Evolutionary conservation across 176 grass and related monocot species (phyloP).

Genomic region (Coix lacrymajobi): DNA sequence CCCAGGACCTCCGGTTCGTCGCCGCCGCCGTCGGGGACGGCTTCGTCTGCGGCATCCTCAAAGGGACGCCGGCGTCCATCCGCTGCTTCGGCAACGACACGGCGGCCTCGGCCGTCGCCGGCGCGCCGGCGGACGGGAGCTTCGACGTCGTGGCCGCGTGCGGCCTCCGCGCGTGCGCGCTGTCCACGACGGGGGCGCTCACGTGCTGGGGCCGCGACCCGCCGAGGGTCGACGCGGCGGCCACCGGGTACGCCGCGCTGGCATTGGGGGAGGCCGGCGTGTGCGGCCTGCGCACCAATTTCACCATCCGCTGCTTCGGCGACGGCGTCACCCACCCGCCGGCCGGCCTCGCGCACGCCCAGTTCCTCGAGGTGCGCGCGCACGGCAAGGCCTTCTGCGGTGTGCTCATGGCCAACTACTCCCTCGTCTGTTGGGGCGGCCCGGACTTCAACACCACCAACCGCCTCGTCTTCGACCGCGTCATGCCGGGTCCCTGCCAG

Average conservation of each 20-base stretch:
- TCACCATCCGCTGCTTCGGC: slow-evolving; percentile 69
- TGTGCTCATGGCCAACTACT: slow-evolving; percentile 72
- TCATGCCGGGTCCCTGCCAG: slow-evolving; percentile 66
- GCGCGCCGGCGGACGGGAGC: slow-evolving; percentile 26
- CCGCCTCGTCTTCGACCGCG: slow-evolving; percentile 48
- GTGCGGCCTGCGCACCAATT: slow-evolving; percentile 56
- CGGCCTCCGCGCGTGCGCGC: slow-evolving; percentile 55
- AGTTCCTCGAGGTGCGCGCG: slow-evolving; percentile 68
- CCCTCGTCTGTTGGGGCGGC: slow-evolving; percentile 82
- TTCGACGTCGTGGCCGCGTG: slow-evolving; percentile 38
- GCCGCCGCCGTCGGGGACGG: slow-evolving; percentile 61
- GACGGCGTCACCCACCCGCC: slow-evolving; percentile 21
- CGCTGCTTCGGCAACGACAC: slow-evolving; percentile 63
- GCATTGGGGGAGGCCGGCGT: slow-evolving; percentile 49
- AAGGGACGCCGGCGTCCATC: not conserved
- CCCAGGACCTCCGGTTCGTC: slow-evolving; percentile 5
- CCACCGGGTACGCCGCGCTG: slow-evolving; percentile 33
- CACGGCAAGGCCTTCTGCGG: slow-evolving; percentile 46
- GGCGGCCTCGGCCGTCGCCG: slow-evolving; percentile 6
- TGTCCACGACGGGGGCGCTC: slow-evolving; percentile 28
- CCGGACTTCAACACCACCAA: slow-evolving; percentile 33
- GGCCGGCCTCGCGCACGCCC: not conserved
- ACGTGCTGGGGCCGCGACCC: slow-evolving; percentile 57
- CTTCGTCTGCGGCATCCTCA: slow-evolving; percentile 67
- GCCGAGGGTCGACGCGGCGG: slow-evolving; percentile 10